Evolutionary conservation across 2,329 filamentous ascomycete genomes (phyloP).

Genomic region (Aspergillus novofumigatus): DNA sequence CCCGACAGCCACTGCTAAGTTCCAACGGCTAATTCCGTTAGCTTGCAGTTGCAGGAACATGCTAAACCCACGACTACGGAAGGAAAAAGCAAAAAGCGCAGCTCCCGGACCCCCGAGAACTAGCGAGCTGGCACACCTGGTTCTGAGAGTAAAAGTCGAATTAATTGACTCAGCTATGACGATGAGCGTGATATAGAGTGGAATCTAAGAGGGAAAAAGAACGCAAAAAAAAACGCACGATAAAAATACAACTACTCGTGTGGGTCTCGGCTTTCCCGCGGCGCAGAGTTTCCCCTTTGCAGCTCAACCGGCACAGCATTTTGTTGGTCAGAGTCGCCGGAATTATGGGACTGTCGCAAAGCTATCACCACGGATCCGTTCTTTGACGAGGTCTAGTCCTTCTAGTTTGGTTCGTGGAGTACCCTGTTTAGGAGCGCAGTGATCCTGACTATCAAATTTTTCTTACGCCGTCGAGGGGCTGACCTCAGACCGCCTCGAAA

Average conservation of each 20-base stretch:
- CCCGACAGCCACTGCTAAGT: too few species aligned
- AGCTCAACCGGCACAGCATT: neutral
- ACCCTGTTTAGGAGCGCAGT: neutral
- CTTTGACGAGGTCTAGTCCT: neutral
- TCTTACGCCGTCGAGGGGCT: constrained; percentile 4
- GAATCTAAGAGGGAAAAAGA: neutral
- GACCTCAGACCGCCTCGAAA: constrained; percentile 15
- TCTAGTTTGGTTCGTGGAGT: neutral
- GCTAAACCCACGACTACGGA: neutral
- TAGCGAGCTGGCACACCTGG: neutral
- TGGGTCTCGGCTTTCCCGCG: neutral
- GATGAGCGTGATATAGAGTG: neutral
- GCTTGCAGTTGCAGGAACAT: too few species aligned
- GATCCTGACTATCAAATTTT: constrained; percentile 8
- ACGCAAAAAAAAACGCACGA: neutral
- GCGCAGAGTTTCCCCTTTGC: neutral
- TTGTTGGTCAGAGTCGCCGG: neutral
- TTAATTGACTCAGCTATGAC: neutral
- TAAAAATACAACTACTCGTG: neutral
- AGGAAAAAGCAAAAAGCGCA: neutral
- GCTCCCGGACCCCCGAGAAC: neutral
- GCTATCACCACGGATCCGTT: neutral
- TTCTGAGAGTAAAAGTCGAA: too few species aligned
- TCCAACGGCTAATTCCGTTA: too few species aligned
- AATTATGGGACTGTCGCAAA: neutral